A percentile compares a stretch with the other conserved stretches of the same genome.
Conservation (phyloP, 345 rosid genomes). For the Diplotaxis tenuifolia region DNA sequence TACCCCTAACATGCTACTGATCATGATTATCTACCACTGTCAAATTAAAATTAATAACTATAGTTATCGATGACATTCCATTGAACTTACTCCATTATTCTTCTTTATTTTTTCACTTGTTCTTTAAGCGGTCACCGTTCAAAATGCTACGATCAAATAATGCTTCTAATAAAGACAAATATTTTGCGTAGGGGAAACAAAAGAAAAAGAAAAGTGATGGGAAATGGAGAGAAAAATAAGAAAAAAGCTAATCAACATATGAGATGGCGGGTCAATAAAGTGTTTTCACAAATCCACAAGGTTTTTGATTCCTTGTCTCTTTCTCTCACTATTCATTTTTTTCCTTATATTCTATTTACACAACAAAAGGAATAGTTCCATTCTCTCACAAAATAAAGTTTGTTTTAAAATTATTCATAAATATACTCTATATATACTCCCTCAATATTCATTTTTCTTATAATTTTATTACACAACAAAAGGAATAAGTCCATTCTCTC, state of each 20-base stretch:
- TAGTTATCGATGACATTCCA: not conserved
- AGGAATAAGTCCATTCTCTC: slow-evolving; percentile 25
- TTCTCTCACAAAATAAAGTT: not conserved
- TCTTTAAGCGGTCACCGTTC: not conserved
- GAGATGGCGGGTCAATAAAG: slow-evolving; percentile 39
- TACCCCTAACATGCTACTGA: not conserved
- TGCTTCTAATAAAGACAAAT: slow-evolving; percentile 30
- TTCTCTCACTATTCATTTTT: slow-evolving; percentile 28
- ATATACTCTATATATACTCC: not conserved
- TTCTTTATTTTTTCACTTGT: not conserved
- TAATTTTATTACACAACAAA: slow-evolving; percentile 26
- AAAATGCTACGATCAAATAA: slow-evolving; percentile 7
- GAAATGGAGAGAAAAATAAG: slow-evolving; percentile 29
- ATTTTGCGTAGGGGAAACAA: slow-evolving; percentile 2
- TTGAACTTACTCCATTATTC: slow-evolving; percentile 19
- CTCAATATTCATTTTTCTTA: not conserved
- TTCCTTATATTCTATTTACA: slow-evolving; percentile 6
- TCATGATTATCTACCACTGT: not conserved
- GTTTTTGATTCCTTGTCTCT: slow-evolving; percentile 36
- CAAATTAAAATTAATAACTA: not conserved
- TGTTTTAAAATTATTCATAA: not conserved
- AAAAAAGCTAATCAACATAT: slow-evolving; percentile 30
- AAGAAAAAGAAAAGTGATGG: slow-evolving; percentile 23
- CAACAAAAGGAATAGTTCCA: slow-evolving; percentile 35
- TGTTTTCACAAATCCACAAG: slow-evolving; percentile 40